Base-by-base conservation (phyloP, 345 rosid genomes). In the Abelmoschus esculentus region DNA sequence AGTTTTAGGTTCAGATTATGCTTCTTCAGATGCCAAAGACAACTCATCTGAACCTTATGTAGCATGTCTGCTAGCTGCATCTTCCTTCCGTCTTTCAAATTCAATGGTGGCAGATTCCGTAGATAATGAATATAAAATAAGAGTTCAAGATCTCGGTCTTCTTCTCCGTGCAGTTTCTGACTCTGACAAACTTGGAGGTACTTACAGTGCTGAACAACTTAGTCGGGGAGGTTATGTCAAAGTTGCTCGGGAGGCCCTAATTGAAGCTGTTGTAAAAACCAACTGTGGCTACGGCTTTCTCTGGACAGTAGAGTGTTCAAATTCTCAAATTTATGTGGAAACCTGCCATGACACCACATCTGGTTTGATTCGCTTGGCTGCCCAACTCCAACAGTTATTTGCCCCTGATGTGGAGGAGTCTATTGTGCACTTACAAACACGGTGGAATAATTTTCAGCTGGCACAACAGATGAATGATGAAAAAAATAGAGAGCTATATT, bases 341-440 rank as follows among this genome's bases (percentile, higher is more conserved):
- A 89, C 97, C 77, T 91, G 99, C 84, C 83, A 84, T 76, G 98
- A 95, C 74, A 90, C 93, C 34, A 95, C 96, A 22, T 74, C 73
- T 71, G 98, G 86, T 74, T 80, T 95, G 82, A 88, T 86, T 67
- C 77, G 77, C 57, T 83, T 95, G 87, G 89, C 80, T 67, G 70
- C 87, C 29, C 99, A 90, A 79, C 85, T 95, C 61, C 97, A 90
- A 76, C 87, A 82, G 81, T 75, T 95, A 62, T 77, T 88, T 82
- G 97, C 96, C 66, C 99, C 99, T 73, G 93, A 90, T 70, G 61
- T 87, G 78, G 99, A 95, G 86, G 96, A 90, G 80, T 85, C 96
- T 38, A 74, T 86, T 74, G 85, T 84, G 72, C 96, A 91, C 82
- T 74, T 95, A 76, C 99, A 95, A 82, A 80, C 82, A 69, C 84